These are phyloP conservation scores for Trifolium fragiferum DNA, from an alignment of 306 rosid genomes.

Conservation along the genomic window DNA sequence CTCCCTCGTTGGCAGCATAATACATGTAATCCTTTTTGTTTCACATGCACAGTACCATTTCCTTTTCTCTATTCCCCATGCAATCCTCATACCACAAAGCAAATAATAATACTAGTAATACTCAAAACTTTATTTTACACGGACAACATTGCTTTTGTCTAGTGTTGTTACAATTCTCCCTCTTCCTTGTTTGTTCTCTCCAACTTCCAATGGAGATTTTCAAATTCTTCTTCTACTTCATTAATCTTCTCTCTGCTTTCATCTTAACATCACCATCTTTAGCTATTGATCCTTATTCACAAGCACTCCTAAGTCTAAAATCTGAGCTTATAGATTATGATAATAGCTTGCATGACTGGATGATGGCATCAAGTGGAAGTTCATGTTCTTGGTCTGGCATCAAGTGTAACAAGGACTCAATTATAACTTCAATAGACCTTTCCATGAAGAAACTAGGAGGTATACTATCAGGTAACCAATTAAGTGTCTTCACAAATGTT, in stretches of 20 bases:
- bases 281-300: slow-evolving; percentile 68
- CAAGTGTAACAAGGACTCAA: slow-evolving; percentile 63
- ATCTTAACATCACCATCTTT: slow-evolving; percentile 51
- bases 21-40: background rate
- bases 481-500: slow-evolving; percentile 63
- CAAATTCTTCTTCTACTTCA: slow-evolving; percentile 51
- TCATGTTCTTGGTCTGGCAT: slow-evolving; percentile 88
- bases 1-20: too few relatives aligned
- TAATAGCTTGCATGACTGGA: slow-evolving; percentile 73
- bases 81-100: slow-evolving; percentile 55
- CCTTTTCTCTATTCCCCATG: slow-evolving; percentile 88
- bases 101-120: slow-evolving; percentile 6
- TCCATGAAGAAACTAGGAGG: slow-evolving; percentile 75
- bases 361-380: slow-evolving; percentile 47
- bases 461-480: slow-evolving; percentile 64
- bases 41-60: slow-evolving; percentile 37
- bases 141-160: slow-evolving; percentile 53
- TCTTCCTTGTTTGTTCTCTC: slow-evolving; percentile 39
- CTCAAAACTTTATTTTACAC: slow-evolving; percentile 35
- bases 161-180: slow-evolving; percentile 49
- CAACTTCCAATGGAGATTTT: slow-evolving; percentile 80
- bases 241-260: slow-evolving; percentile 52
- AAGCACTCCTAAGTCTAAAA: slow-evolving; percentile 79
- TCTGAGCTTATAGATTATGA: slow-evolving; percentile 65
- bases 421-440: slow-evolving; percentile 69